Evolutionary conservation across 2,329 filamentous ascomycete species (phyloP), one percentile per base, ranked within the genome.

Genomic region (Aspergillus amoenus): DNA sequence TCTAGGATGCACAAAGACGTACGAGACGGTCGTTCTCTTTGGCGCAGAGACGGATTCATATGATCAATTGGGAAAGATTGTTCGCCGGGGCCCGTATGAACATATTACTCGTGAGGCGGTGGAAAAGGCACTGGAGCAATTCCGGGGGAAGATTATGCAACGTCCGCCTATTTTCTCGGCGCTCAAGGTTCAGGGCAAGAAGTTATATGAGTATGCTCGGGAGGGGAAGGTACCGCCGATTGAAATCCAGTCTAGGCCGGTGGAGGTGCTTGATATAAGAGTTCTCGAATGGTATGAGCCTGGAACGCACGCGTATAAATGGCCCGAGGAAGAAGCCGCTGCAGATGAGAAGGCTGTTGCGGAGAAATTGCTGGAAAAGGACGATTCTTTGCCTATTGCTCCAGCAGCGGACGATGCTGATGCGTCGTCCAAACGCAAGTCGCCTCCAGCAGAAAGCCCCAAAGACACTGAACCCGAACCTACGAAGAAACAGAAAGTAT

Each of bases 11-110:
- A 95, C 89, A 47, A 99, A 99, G 79, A 89, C 86, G 0, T 99
- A 99, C 75, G 93, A 97, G 75, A 87, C 91, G 0, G 84, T 92
- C 3, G 84, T 97, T 0, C 77, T 97, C 4, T 97, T 99, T 69
- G 94, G 94, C 56, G 91, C 90, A 8, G 91, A 89, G 67, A 97
- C 93, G 45, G 94, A 97, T 73, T 92, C 88, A 15, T 97, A 97
- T 74, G 94, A 99, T 72, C 82, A 87, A 13, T 83, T 89, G 7
- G 94, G 94, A 18, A 93, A 94, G 73, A 81, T 97, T 41, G 83
- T 97, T 41, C 86, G 85, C 63, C 85, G 86, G 66, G 87, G 87
- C 40, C 80, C 84, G 5, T 94, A 93, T 72, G 86, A 88, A 53
- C 90, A 96, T 69, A 83, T 99, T 58, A 97, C 93, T 6, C 84